phyloP scores from a whole-genome alignment of 805 yeast genomes.

The Saccharomycopsis babjevae region DNA sequence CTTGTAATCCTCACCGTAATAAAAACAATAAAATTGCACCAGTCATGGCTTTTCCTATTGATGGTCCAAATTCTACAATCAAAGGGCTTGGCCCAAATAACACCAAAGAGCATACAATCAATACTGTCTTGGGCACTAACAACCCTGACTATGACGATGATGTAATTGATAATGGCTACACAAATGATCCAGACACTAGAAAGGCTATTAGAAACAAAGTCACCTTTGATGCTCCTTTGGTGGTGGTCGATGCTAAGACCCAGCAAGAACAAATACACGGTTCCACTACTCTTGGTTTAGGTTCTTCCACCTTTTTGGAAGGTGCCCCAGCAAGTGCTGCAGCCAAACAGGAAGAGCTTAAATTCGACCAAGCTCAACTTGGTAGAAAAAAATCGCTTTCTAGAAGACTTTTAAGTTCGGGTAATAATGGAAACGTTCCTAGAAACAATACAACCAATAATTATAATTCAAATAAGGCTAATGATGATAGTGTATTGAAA shows the following conservation, averaged over 20 bases:
- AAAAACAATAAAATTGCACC: conserved; percentile 72
- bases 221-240: conserved; percentile 42
- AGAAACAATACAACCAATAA: neutral
- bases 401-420: conserved; percentile 42
- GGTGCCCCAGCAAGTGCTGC: conserved; percentile 79
- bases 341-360: conserved; percentile 32
- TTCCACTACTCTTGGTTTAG: conserved; percentile 74
- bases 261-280: conserved; percentile 71
- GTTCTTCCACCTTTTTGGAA: conserved; percentile 25
- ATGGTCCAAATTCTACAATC: conserved; percentile 73
- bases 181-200: conserved; percentile 2
- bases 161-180: conserved; percentile 29
- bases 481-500: conserved; percentile 25
- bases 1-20: conserved; percentile 94
- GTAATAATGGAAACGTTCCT: conserved; percentile 4
- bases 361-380: conserved; percentile 36
- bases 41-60: conserved; percentile 88
- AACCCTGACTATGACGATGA: conserved; percentile 38
- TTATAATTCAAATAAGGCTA: conserved; percentile 8
- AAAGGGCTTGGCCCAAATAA: conserved; percentile 50
- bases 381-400: conserved; percentile 79
- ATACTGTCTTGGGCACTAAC: conserved; percentile 64
- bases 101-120: conserved; percentile 52
- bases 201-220: conserved; percentile 13
- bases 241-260: conserved; percentile 59